A percentile compares a stretch with the other conserved stretches of the same genome.
These are phyloP conservation scores for Didymosphaeria variabile DNA, from an alignment of 2,329 filamentous ascomycete genomes.

Conservation along the genomic window DNA sequence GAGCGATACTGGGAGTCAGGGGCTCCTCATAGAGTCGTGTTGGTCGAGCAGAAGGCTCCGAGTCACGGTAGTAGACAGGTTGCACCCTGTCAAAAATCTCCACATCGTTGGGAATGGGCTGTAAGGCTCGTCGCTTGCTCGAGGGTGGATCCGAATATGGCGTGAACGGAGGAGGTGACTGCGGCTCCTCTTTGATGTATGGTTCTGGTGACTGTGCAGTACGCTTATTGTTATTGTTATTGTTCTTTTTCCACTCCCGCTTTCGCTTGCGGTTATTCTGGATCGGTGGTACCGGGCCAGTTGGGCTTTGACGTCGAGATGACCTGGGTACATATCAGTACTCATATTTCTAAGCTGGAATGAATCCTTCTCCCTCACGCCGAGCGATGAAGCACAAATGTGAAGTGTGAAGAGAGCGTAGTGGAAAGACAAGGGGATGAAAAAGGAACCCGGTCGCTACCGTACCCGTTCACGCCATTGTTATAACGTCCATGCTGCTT, in stretches of 20 bases:
- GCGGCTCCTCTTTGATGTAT: constrained; percentile 69
- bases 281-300: constrained; percentile 51
- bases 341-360: background rate
- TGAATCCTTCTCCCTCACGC: constrained; percentile 14
- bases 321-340: constrained; percentile 32
- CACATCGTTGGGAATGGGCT: constrained; percentile 47
- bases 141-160: constrained; percentile 48
- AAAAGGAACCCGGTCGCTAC: constrained; percentile 20
- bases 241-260: constrained; percentile 52
- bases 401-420: constrained; percentile 13
- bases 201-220: constrained; percentile 53
- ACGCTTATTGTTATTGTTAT: constrained; percentile 48
- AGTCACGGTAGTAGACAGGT: constrained; percentile 57
- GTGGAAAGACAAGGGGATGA: constrained; percentile 34
- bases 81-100: constrained; percentile 52
- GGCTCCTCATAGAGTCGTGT: constrained; percentile 56
- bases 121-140: constrained; percentile 51
- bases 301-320: constrained; percentile 56
- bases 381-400: constrained; percentile 21
- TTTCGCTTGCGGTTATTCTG: constrained; percentile 62
- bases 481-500: constrained; percentile 36
- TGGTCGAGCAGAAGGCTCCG: constrained; percentile 41
- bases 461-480: constrained; percentile 44
- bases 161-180: constrained; percentile 67
- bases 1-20: constrained; percentile 49